Evolutionary conservation across 1,139 yeast genomes (phyloP).

Genomic region (Ashbya aceris): DNA sequence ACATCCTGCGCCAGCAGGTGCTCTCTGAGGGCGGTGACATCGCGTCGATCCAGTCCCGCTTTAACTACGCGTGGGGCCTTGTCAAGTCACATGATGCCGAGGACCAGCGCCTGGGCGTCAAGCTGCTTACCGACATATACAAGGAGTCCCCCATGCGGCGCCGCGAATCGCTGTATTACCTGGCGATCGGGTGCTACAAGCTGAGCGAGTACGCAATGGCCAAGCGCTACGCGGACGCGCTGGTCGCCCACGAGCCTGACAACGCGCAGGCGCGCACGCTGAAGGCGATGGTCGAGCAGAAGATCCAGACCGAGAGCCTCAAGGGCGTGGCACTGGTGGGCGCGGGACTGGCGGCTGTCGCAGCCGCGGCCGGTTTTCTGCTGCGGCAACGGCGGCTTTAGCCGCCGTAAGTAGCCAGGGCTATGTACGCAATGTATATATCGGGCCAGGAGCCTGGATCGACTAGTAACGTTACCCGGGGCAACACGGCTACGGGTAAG

Average conservation of each 20-base stretch:
- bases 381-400: constrained; percentile 30
- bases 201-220: constrained; percentile 83
- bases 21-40: constrained; percentile 65
- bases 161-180: constrained; percentile 80
- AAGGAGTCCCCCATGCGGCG: constrained; percentile 74
- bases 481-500: no score
- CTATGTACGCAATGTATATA: no score
- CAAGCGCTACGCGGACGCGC: constrained; percentile 70
- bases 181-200: constrained; percentile 82
- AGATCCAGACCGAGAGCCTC: constrained; percentile 73
- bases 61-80: constrained; percentile 95
- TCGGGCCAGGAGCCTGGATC: no score
- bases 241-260: constrained; percentile 72
- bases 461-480: no score
- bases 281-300: constrained; percentile 71
- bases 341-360: constrained; percentile 75
- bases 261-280: constrained; percentile 68
- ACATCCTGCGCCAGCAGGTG: constrained; percentile 67
- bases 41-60: constrained; percentile 73
- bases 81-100: constrained; percentile 55
- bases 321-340: constrained; percentile 83
- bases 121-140: constrained; percentile 63
- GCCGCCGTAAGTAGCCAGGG: neutral
- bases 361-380: constrained; percentile 57
- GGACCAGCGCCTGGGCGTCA: constrained; percentile 73